Conservation (phyloP, 2,329 filamentous ascomycete genomes). For the Eutypella sp. region DNA sequence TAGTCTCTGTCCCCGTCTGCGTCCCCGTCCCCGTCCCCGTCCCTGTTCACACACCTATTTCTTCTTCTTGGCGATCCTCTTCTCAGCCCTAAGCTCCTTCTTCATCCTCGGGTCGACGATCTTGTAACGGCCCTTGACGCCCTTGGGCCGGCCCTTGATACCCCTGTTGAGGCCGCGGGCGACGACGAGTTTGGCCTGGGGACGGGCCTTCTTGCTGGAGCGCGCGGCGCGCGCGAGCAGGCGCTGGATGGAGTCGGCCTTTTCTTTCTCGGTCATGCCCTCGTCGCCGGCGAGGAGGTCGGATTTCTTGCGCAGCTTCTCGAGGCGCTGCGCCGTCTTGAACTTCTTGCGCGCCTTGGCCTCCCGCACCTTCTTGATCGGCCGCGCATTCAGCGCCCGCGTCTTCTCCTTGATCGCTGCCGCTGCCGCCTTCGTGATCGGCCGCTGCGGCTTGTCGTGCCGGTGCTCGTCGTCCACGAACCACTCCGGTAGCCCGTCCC, state of each 20-base stretch:
- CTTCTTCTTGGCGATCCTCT: slow-evolving; percentile 70
- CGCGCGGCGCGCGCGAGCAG: slow-evolving; percentile 71
- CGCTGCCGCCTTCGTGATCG: slow-evolving; percentile 87
- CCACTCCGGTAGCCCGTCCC: slow-evolving; percentile 92
- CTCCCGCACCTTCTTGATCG: slow-evolving; percentile 98
- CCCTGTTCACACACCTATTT: slow-evolving; percentile 35
- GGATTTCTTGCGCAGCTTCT: slow-evolving; percentile 97
- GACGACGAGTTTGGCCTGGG: slow-evolving; percentile 81
- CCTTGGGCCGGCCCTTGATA: slow-evolving; percentile 78
- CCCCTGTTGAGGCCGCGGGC: slow-evolving; percentile 80
- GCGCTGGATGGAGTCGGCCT: slow-evolving; percentile 76
- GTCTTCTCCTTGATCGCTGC: slow-evolving; percentile 91
- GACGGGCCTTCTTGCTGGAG: slow-evolving; percentile 75
- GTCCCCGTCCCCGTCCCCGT: too few species aligned
- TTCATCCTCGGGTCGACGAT: slow-evolving; percentile 95
- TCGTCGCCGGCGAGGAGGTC: slow-evolving; percentile 85
- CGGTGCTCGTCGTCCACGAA: slow-evolving; percentile 87
- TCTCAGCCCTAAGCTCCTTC: slow-evolving; percentile 88
- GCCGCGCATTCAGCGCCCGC: slow-evolving; percentile 86
- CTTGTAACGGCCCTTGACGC: slow-evolving; percentile 94
- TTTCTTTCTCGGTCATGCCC: slow-evolving; percentile 92
- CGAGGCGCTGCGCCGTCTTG: slow-evolving; percentile 81
- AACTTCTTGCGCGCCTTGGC: slow-evolving; percentile 96
- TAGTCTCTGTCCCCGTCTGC: too few species aligned
- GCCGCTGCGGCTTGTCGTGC: slow-evolving; percentile 80